These are phyloP conservation scores for Thalassiosira hispida DNA, from an alignment of 352 stramenopile genomes.

Conservation along the genomic window DNA sequence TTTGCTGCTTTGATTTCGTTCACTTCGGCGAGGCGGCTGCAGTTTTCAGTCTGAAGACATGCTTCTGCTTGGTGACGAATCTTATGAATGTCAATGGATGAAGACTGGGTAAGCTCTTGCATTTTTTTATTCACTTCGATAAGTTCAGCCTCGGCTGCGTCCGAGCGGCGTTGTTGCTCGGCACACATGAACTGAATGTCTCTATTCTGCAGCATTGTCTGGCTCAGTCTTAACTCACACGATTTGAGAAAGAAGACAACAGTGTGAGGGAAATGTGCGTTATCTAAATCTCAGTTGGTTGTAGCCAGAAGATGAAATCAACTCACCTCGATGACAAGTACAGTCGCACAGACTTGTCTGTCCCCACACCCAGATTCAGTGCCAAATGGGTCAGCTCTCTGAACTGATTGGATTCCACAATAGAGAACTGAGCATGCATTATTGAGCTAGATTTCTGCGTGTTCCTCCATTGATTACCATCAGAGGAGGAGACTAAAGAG, in stretches of 20 bases:
- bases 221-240: no score
- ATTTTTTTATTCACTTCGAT: constrained; percentile 44
- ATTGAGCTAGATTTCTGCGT: constrained; percentile 11
- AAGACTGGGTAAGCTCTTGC: constrained; percentile 35
- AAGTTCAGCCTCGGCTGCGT: constrained; percentile 37
- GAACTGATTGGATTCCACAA: constrained; percentile 68
- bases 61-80: constrained; percentile 44
- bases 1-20: constrained; percentile 44
- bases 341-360: constrained; percentile 52
- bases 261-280: no score
- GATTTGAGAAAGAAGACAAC: no score
- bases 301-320: no score
- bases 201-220: constrained; percentile 44
- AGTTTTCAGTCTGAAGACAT: constrained; percentile 36
- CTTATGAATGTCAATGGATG: constrained; percentile 47
- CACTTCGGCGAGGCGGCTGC: constrained; percentile 32
- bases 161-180: constrained; percentile 34
- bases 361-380: constrained; percentile 53
- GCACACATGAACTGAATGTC: constrained; percentile 21
- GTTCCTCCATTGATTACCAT: constrained; percentile 32
- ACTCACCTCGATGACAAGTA: constrained; percentile 55
- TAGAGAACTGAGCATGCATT: constrained; percentile 51
- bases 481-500: constrained; percentile 11
- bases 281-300: no score
- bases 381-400: constrained; percentile 60